Evolutionary conservation across 2,329 filamentous ascomycete genomes (phyloP).

Genomic region (Aspergillus bombycis): DNA sequence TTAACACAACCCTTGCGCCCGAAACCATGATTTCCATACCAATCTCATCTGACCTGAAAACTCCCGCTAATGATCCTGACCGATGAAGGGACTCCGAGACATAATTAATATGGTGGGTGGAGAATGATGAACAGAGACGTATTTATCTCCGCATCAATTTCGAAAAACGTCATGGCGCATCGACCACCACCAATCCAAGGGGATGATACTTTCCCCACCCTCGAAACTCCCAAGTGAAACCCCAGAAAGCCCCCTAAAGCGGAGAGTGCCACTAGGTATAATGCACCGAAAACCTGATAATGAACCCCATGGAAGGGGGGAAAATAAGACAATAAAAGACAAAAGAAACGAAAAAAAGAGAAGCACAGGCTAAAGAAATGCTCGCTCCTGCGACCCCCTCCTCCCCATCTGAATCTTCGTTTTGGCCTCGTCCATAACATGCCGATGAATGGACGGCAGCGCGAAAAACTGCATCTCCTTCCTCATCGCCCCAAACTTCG

Average conservation of each 20-base stretch:
- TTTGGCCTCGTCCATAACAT: slow-evolving; percentile 28
- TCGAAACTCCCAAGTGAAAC: neutral
- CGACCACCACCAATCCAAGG: neutral
- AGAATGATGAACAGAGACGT: neutral
- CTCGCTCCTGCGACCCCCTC: slow-evolving; percentile 11
- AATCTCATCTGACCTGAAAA: neutral
- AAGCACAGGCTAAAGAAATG: slow-evolving; percentile 8
- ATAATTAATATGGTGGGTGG: neutral
- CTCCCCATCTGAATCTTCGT: slow-evolving; percentile 9
- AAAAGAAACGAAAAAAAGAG: neutral
- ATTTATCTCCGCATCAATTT: neutral
- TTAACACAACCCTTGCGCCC: neutral
- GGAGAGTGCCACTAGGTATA: neutral
- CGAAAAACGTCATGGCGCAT: slow-evolving; percentile 24
- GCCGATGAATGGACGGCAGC: slow-evolving; percentile 29
- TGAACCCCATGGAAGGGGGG: neutral
- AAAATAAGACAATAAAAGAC: neutral
- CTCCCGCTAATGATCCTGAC: neutral
- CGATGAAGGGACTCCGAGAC: neutral
- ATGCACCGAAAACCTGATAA: neutral
- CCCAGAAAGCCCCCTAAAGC: neutral
- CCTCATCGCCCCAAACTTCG: slow-evolving; percentile 29
- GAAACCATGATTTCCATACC: neutral
- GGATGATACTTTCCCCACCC: neutral
- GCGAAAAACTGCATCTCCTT: slow-evolving; percentile 37